Evolutionary conservation across 441 rosid genomes (phyloP), one percentile per base, ranked within the genome.

Genomic region (Pelargonium australe): DNA sequence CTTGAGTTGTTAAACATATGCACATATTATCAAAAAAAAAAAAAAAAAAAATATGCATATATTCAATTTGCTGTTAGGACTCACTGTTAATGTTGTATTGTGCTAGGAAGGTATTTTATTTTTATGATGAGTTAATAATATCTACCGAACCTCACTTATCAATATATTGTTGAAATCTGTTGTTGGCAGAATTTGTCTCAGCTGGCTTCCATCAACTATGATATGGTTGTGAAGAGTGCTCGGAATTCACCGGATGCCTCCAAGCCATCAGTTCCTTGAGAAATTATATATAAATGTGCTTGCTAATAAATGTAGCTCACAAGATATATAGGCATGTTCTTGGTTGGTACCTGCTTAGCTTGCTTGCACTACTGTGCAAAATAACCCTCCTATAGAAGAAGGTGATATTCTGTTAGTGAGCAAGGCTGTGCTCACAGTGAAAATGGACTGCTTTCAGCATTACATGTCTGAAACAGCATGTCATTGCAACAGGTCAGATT

Each of bases 201-300:
- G 82, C 76, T 95, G 75, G 98, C 97, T 71, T 92, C 96, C 7
- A 92, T 95, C 71, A 95, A 95, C 79, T 90, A 88, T 49, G 99
- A 95, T 72, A 66, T 88, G 81, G 86, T 89, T 25, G 75, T 85
- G 19, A 95, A 82, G 89, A 88, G 75, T 70, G 72, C 84, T 5
- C 82, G 79, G 76, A 95, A 87, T 72, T 79, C 85, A 63, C 81
- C 81, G 43, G 87, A 90, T 51, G 75, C 77, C 76, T 66, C 91
- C 62, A 82, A 83, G 76, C 76, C 85, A 41, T 68, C 85, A 45
- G 76, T 45, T 51, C 82, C 81, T 25, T 80, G 80, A 81, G 14
- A 63, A 70, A 45, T 68, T 9, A 10, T 31, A 31, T 31, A 31
- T 31, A 31, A 20, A 20, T 10, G 25, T 19, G 64, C 44, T 43